Base-by-base conservation (phyloP, 805 yeast species). In the Candida xiaguanensis region DNA sequence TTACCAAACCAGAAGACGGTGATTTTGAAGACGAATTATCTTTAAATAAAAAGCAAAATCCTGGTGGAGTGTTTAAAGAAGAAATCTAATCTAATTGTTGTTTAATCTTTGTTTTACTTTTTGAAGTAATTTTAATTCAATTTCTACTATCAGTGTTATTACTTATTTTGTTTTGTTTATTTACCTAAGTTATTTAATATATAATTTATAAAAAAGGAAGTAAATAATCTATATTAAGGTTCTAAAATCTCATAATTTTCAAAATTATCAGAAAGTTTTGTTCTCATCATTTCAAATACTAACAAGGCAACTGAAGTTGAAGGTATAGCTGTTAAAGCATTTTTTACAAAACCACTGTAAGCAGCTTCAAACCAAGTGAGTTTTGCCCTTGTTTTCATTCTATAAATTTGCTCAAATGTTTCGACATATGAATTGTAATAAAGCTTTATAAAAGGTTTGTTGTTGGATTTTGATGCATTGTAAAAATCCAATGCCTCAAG, bases 231-330 rank as follows among this genome's bases (percentile, higher is more conserved):
- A 20, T 3, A 5, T 30, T 26, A 39, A n/a, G 47, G 36, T 14
- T 41, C 44, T 32, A 44, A 32, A 6, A 38, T 28, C 8, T 40
- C 41, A 19, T 48, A 51, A 11, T 55, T 59, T 2, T 61, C 67
- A 14, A 63, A 44, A 8, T 46, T 39, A 34, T 63, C 70, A 0
- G 67, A 48, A 17, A 69, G 42, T 26, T 63, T 56, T 1, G 72
- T 67, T 55, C 97, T 70, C 73, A 86, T 73, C 15, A 86, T 81
- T 59, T 91, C 97, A 58, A 91, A 78, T 12, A 87, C 87, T 34
- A 91, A 64, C 27, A 91, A 66, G 0, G 96, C 96, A 30, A 88
- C 76, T 30, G 95, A 84, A 1, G 96, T 86, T 2, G 95, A 87
- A 1, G 98, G 98, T 31, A 90, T 77, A 1, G 85, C 78, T 0